Evolutionary conservation across 768 basidiomycete species (phyloP).

Genomic region (Tulasnella sp.): DNA sequence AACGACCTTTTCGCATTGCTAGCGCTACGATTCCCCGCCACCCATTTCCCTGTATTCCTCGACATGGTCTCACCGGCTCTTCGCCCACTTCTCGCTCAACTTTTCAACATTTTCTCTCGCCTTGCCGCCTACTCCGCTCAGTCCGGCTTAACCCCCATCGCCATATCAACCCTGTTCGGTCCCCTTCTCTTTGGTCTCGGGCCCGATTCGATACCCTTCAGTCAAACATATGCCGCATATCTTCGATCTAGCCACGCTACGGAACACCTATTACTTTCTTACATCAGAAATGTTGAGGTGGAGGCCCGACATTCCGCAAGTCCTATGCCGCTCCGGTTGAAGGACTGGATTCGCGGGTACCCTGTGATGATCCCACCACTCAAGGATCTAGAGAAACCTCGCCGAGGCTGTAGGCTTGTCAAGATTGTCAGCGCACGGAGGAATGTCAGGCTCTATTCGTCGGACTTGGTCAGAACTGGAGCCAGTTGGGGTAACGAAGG

Average conservation of each 20-base stretch:
- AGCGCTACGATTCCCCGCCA: slow-evolving; percentile 52
- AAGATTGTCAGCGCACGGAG: slow-evolving; percentile 72
- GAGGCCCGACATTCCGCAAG: slow-evolving; percentile 43
- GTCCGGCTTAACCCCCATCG: slow-evolving; percentile 87
- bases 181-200: slow-evolving; percentile 85
- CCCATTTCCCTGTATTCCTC: slow-evolving; percentile 70
- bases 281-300: slow-evolving; percentile 76
- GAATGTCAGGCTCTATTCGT: slow-evolving; percentile 82
- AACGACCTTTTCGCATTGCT: slow-evolving; percentile 23
- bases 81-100: slow-evolving; percentile 58
- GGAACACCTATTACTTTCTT: slow-evolving; percentile 89
- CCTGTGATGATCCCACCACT: slow-evolving; percentile 71
- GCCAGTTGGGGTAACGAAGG: slow-evolving; percentile 50
- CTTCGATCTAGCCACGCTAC: slow-evolving; percentile 80
- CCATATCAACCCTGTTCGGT: slow-evolving; percentile 84
- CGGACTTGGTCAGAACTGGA: slow-evolving; percentile 71
- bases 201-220: slow-evolving; percentile 42
- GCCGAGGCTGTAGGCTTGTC: slow-evolving; percentile 73
- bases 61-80: slow-evolving; percentile 46
- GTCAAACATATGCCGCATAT: slow-evolving; percentile 61
- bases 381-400: slow-evolving; percentile 50
- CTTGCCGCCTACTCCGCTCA: slow-evolving; percentile 78
- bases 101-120: slow-evolving; percentile 76
- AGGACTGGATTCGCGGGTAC: slow-evolving; percentile 88
- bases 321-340: slow-evolving; percentile 78